phyloP scores from a whole-genome alignment of 306 rosid genomes.

The Oxytropis ochrocephala region DNA sequence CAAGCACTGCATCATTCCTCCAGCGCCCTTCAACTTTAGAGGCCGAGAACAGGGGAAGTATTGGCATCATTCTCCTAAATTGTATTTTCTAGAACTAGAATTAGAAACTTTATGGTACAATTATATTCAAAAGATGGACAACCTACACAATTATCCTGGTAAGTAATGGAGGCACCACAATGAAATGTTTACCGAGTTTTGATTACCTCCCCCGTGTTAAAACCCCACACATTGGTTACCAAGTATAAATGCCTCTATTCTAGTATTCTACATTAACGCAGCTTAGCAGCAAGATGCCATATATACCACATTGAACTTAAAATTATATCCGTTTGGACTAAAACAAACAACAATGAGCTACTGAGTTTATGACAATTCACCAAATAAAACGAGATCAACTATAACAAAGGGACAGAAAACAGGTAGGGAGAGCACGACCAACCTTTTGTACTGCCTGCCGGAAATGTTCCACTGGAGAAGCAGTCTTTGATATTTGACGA shows the following conservation, averaged over 20 bases:
- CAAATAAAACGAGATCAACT: not conserved
- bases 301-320: not conserved
- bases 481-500: conserved; percentile 72
- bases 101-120: not conserved
- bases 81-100: not conserved
- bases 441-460: conserved; percentile 76
- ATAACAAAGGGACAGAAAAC: not conserved
- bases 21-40: not conserved
- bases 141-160: not conserved
- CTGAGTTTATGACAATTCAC: not conserved
- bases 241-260: not conserved
- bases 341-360: not conserved
- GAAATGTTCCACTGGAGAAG: conserved; percentile 81
- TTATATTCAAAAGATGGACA: not conserved
- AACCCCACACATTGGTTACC: not conserved
- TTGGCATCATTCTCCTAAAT: not conserved
- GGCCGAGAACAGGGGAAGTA: not conserved
- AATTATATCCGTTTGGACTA: not conserved
- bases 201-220: not conserved
- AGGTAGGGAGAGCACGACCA: conserved; percentile 13
- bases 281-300: not conserved
- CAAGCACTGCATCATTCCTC: not conserved
- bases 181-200: not conserved
- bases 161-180: not conserved
- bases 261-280: not conserved